phyloP scores from a whole-genome alignment of 179 eudicot genomes.

The Heliamphora pulchella region DNA sequence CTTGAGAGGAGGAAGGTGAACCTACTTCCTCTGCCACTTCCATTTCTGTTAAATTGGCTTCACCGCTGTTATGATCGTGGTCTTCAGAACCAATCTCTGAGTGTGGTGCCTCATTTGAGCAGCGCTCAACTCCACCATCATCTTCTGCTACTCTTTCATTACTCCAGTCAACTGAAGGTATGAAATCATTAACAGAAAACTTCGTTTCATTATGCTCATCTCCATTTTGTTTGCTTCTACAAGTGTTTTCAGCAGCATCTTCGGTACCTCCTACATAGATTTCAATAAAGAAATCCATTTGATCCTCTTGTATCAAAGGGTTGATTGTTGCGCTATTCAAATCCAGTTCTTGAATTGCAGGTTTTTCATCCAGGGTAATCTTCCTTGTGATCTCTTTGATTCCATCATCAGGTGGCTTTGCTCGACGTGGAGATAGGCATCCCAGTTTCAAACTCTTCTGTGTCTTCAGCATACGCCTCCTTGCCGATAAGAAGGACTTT shows the following conservation, averaged over 20 bases:
- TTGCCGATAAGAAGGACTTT: slow-evolving; percentile 55
- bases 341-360: slow-evolving; percentile 10
- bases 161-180: background rate
- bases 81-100: slow-evolving; percentile 16
- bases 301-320: slow-evolving; percentile 18
- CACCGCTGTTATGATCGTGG: background rate
- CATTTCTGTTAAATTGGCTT: slow-evolving; percentile 10
- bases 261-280: slow-evolving; percentile 25
- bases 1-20: slow-evolving; percentile 9
- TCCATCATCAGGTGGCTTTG: slow-evolving; percentile 19
- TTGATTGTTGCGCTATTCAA: slow-evolving; percentile 1
- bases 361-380: slow-evolving; percentile 12
- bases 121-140: slow-evolving; percentile 1
- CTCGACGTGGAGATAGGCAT: slow-evolving; percentile 32
- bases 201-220: background rate
- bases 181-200: slow-evolving; percentile 13
- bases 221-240: background rate
- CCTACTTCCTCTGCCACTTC: slow-evolving; percentile 12
- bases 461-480: slow-evolving; percentile 42
- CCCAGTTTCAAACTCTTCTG: slow-evolving; percentile 42
- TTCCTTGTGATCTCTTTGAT: slow-evolving; percentile 16
- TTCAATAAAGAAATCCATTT: slow-evolving; percentile 43
- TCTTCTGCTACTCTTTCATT: background rate
- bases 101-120: background rate
- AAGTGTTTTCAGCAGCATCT: slow-evolving; percentile 7